Percentiles rank a stretch among this genome's conserved stretches.
Conservation (phyloP, 2,329 filamentous ascomycete species). For the Colletotrichum cereale region DNA sequence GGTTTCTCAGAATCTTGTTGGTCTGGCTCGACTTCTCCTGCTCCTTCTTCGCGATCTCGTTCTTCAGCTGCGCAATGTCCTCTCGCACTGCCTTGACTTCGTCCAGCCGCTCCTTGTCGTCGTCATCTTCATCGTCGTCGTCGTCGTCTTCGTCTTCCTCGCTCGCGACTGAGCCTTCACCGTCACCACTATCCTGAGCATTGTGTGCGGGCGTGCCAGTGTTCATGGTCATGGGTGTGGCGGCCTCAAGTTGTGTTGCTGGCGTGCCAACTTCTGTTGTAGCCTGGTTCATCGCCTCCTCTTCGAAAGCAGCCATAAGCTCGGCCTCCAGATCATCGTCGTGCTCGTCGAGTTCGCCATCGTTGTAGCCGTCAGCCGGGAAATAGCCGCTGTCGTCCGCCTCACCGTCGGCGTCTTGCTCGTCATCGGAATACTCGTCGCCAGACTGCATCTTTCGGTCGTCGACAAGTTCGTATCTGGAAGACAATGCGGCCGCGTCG, state of each 20-base stretch:
- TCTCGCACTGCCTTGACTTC: constrained; percentile 67
- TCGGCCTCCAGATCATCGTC: constrained; percentile 67
- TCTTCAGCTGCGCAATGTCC: constrained; percentile 66
- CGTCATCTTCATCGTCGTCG: constrained; percentile 66
- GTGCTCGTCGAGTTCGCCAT: constrained; percentile 50
- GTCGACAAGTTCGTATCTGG: constrained; percentile 75
- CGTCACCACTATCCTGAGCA: constrained; percentile 60
- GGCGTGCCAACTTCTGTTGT: constrained; percentile 56
- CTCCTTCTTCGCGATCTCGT: constrained; percentile 60
- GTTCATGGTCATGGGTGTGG: constrained; percentile 60
- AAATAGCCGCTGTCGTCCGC: constrained; percentile 60
- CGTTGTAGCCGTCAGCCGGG: constrained; percentile 46
- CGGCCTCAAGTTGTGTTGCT: constrained; percentile 56
- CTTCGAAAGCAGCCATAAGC: constrained; percentile 66
- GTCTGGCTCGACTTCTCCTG: constrained; percentile 57
- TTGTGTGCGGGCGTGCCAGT: constrained; percentile 58
- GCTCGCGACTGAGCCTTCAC: constrained; percentile 59
- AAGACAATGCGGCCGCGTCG: constrained; percentile 72
- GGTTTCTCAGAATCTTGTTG: constrained; percentile 63
- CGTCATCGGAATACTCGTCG: constrained; percentile 71
- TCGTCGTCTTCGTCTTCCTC: constrained; percentile 64
- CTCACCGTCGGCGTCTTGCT: constrained; percentile 62
- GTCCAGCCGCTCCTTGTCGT: constrained; percentile 63
- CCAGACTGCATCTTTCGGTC: constrained; percentile 53
- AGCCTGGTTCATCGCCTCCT: constrained; percentile 55